Conservation (phyloP, 176 grass and related monocot species). For the maize (Zea mays) region Zm-B73-REFERENCE-NAM-5.0 NC_050099.1:125410501-125411000, state of each 20-base stretch:
- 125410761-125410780: conserved; percentile 30
- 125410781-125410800: conserved; percentile 27
- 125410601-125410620: conserved; percentile 55
- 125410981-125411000: neutral
- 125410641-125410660: conserved; percentile 26
- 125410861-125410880: conserved; percentile 34
- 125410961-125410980: conserved; percentile 37
- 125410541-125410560: conserved; percentile 61
- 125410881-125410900: conserved; percentile 46
- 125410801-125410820: conserved; percentile 25
- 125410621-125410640: conserved; percentile 69
- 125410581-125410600: conserved; percentile 43
- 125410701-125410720: conserved; percentile 45
- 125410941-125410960: conserved; percentile 7
- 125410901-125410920: conserved; percentile 42
- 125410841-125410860: conserved; percentile 48
- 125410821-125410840: conserved; percentile 47
- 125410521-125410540: conserved; percentile 61
- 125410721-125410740: conserved; percentile 42
- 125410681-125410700: conserved; percentile 56
- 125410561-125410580: conserved; percentile 48
- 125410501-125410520: conserved; percentile 13
- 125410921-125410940: conserved; percentile 34
- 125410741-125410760: conserved; percentile 36
- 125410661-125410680: conserved; percentile 51